Evolutionary conservation across 2,329 filamentous ascomycete species (phyloP), one percentile per base, ranked within the genome.

Genomic region (Aureobasidium musti): DNA sequence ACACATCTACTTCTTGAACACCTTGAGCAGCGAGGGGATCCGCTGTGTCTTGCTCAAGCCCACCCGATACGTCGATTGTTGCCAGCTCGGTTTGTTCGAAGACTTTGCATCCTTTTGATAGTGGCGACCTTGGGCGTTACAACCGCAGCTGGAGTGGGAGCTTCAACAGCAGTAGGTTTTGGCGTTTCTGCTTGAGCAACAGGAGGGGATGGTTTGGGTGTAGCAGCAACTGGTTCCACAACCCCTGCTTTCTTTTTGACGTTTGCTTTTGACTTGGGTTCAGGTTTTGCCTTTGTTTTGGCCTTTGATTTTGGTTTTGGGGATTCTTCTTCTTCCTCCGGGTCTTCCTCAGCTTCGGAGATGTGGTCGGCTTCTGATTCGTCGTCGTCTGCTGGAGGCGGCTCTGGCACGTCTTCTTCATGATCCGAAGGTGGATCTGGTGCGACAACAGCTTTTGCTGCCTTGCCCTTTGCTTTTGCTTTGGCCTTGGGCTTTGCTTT

Each of bases 11-110:
- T 30, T 50, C 45, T 68, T 69, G 30, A 66, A 43, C 2, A 69
- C 54, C 33, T 65, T 66, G 66, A 84, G 71, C 69, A 84, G 72
- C 21, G 82, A 80, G 21, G 81, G 80, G 54, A 84, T 83, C 30
- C 79, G 74, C 26, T 80, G 80, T 66, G 74, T 76, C 61, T 80
- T 81, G 71, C 82, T 83, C 67, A 84, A 71, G 2, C 82, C 82
- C 5, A 84, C 81, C 0, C 82, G 77, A 56, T 65, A 47, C 13
- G 52, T 47, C 8, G 63, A 35, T 47, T 56, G 50, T 28, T 65
- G 63, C 63, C 63, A 65, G 35, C 52, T 49, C 8, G 52, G 50
- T 21, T 53, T 65, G 2, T 49, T n/a, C n/a, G 53, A 69, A 4
- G 60, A 52, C 35, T 60, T 59, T 56, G 52, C 54, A 43, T 63